Base-by-base conservation (phyloP, 2,329 filamentous ascomycete species). In the Clarireedia homoeocarpa region DNA sequence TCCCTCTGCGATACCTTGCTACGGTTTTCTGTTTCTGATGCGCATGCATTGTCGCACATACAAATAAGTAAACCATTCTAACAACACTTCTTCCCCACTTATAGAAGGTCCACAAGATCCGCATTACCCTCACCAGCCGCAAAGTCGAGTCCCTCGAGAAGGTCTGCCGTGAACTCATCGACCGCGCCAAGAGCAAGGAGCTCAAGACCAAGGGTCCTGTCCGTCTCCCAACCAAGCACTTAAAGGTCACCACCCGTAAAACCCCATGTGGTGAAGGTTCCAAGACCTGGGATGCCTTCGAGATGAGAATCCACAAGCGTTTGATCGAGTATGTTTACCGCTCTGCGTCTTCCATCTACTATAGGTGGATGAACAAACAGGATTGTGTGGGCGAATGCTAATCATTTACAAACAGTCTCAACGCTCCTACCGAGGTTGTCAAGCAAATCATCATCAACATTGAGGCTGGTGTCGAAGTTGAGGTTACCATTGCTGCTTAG, bases 241-340 rank as follows among this genome's bases (percentile, higher is more conserved):
- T 97, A 72, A 90, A 94, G 83, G 60, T 70, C 49, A 68, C 66
- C 56, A 69, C 94, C 82, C 88, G 94, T 73, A 99, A 99, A 88
- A 97, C 94, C 66, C 94, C 94, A 75, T 94, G 89, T 80, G 94
- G 94, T 88, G 94, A 99, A 85, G 94, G 94, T 80, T 95, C 88
- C 78, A 99, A 99, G 90, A 99, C 94, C 73, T 99, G 94, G 94
- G 94, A 97, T 76, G 86, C 83, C 77, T 99, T 82, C 78, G 92
- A 99, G 87, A 95, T 99, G 91, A 88, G 92, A 80, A 95, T 96
- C 75, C 91, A 96, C 85, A 96, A 96, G 88, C 88, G 91, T 70
- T 83, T 96, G 73, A 96, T 96, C 73, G 91, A 96, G 84, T 89
- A 74, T 70, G 84, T 82, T 38, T 17, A 20, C 6, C 10, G 10